A percentile compares a stretch with the other conserved stretches of the same genome.
phyloP scores from a whole-genome alignment of 305 asterid genomes.

The Solanum hybrid region DNA sequence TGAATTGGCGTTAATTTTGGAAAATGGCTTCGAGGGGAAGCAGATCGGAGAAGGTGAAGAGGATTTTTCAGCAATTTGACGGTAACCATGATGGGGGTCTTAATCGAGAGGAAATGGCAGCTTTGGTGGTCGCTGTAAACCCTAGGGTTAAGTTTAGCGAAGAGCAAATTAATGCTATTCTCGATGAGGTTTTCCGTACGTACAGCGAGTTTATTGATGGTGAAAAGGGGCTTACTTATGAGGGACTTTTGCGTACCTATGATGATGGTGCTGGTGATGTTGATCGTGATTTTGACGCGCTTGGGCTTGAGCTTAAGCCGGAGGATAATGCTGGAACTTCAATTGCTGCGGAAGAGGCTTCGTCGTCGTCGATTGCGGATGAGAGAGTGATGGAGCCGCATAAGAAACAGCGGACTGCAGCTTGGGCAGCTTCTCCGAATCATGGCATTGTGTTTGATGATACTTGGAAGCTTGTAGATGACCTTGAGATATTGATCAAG shows the following conservation, averaged over 20 bases:
- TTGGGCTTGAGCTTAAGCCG: constrained; percentile 73
- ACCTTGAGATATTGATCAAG: constrained; percentile 67
- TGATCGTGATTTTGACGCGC: constrained; percentile 88
- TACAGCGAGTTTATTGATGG: constrained; percentile 74
- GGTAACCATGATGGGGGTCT: constrained; percentile 69
- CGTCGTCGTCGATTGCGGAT: constrained; percentile 66
- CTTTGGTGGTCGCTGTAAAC: constrained; percentile 83
- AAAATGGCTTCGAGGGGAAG: constrained; percentile 75
- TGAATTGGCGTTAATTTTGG: constrained; percentile 14
- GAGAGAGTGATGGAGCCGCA: constrained; percentile 80
- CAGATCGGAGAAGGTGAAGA: constrained; percentile 92
- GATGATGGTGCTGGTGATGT: constrained; percentile 98
- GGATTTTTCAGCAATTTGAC: constrained; percentile 81
- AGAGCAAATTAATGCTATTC: constrained; percentile 82
- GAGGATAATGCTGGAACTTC: constrained; percentile 46
- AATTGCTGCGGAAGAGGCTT: constrained; percentile 53
- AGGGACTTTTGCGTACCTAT: constrained; percentile 82
- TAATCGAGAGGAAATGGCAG: constrained; percentile 87
- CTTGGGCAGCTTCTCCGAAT: constrained; percentile 93
- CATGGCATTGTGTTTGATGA: constrained; percentile 94
- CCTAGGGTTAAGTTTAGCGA: constrained; percentile 90
- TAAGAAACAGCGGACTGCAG: constrained; percentile 78
- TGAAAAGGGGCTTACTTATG: constrained; percentile 80
- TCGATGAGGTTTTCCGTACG: constrained; percentile 85
- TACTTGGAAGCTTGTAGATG: constrained; percentile 92